Evolutionary conservation across 257 asterid genomes (phyloP).

Genomic region (Haberlea rhodopensis): DNA sequence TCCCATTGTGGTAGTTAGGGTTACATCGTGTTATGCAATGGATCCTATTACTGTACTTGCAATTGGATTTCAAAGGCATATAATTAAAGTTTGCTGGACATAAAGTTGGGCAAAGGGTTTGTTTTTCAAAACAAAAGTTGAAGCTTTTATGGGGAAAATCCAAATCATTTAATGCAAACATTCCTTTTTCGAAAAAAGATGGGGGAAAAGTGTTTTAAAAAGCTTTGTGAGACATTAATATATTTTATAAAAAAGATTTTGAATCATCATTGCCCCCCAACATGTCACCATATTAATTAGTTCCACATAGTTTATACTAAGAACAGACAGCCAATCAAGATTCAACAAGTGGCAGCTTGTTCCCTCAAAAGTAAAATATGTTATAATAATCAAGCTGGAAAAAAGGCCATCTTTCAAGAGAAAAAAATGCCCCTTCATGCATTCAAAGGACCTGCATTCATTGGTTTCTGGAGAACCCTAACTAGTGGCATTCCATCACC

Average conservation of each 20-base stretch:
- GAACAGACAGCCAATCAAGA: neutral
- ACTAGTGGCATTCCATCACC: slow-evolving; percentile 87
- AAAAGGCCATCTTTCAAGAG: slow-evolving; percentile 1
- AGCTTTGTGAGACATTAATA: neutral
- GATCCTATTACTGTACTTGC: neutral
- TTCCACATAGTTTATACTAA: neutral
- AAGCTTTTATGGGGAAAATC: neutral
- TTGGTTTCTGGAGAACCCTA: slow-evolving; percentile 69
- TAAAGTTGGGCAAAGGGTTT: neutral
- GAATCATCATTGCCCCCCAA: neutral
- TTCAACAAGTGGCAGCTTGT: neutral
- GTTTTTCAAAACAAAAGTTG: neutral
- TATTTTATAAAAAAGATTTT: too few species aligned
- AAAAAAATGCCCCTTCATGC: slow-evolving; percentile 18
- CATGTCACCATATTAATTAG: neutral
- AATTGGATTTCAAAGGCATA: neutral
- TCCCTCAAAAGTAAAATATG: neutral
- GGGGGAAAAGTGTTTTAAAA: neutral
- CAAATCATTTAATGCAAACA: too few species aligned
- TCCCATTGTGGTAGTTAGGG: neutral
- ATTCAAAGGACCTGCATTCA: slow-evolving; percentile 50
- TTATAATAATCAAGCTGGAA: neutral
- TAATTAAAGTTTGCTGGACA: neutral
- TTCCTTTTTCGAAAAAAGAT: too few species aligned
- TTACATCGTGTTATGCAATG: neutral